Conservation (phyloP, 441 rosid genomes). For the Hura crepitans region DNA sequence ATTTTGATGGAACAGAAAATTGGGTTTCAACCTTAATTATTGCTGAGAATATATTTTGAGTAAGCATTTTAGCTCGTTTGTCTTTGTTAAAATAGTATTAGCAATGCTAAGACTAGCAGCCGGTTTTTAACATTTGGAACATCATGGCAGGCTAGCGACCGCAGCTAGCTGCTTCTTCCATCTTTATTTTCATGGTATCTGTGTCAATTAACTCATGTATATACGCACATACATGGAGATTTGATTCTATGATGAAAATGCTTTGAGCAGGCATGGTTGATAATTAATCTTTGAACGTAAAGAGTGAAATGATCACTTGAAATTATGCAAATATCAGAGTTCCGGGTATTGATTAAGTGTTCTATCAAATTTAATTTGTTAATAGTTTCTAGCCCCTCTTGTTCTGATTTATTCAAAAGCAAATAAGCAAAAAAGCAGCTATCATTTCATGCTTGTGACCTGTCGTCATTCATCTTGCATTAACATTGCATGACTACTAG, state of each 20-base stretch:
- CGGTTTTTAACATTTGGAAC: not conserved
- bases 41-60: no score
- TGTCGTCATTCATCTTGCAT: constrained; percentile 2
- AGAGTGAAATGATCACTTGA: not conserved
- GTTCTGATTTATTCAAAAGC: not conserved
- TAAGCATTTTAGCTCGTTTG: not conserved
- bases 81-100: not conserved
- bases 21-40: not conserved
- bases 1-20: not conserved
- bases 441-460: not conserved
- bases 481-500: constrained; percentile 10
- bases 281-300: not conserved
- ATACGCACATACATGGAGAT: not conserved
- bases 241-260: not conserved
- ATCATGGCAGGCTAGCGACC: not conserved
- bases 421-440: not conserved
- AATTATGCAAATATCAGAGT: not conserved
- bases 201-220: not conserved
- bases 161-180: no score
- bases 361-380: not conserved
- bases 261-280: not conserved
- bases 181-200: not conserved
- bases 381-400: not conserved
- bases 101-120: not conserved
- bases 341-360: not conserved